phyloP scores from a whole-genome alignment of 2,329 filamentous ascomycete genomes.

The Aureobasidium sp. region DNA sequence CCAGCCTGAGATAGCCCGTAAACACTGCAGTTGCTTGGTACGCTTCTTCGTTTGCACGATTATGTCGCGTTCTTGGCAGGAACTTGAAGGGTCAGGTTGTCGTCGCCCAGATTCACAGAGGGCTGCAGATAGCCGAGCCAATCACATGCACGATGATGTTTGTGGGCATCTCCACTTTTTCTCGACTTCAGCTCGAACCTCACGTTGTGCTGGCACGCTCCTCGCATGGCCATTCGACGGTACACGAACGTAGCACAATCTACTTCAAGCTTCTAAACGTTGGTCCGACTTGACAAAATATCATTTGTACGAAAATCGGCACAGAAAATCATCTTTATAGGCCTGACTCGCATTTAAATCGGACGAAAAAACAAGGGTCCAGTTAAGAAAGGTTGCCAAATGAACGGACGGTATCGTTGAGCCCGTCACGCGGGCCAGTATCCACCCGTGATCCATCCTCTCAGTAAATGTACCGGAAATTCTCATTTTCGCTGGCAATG shows the following conservation, averaged over 20 bases:
- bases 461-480: constrained; percentile 32
- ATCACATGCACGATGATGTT: constrained; percentile 13
- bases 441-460: neutral
- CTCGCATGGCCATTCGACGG: neutral
- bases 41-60: constrained; percentile 5
- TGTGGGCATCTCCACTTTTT: constrained; percentile 13
- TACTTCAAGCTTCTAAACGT: neutral
- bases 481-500: constrained; percentile 38
- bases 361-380: constrained; percentile 1
- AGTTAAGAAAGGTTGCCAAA: neutral
- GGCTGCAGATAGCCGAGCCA: constrained; percentile 14
- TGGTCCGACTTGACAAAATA: neutral
- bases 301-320: neutral
- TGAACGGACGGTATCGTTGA: neutral
- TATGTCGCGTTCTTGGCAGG: neutral
- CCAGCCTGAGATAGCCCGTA: neutral
- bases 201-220: constrained; percentile 1
- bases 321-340: neutral
- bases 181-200: constrained; percentile 11
- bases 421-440: neutral
- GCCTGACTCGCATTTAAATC: neutral
- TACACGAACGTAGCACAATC: neutral
- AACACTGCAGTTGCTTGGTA: neutral
- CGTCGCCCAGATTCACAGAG: constrained; percentile 8
- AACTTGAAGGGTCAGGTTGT: constrained; percentile 12